phyloP scores from a whole-genome alignment of 768 basidiomycete species.

The Agaricus blazei region DNA sequence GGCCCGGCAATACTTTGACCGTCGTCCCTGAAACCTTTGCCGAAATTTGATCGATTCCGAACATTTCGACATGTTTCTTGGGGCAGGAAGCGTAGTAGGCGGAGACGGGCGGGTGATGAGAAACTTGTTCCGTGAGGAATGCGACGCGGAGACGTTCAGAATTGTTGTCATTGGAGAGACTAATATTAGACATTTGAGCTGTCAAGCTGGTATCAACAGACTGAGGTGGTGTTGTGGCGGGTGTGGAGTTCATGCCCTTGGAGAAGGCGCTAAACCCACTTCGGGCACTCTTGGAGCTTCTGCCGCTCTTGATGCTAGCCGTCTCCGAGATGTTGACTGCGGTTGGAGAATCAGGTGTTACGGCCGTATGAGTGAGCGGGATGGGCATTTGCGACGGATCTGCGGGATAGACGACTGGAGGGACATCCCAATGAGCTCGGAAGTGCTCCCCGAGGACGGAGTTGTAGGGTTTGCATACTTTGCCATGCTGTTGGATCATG shows the following conservation, averaged over 20 bases:
- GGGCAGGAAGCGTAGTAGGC: slow-evolving; percentile 80
- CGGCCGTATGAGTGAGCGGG: slow-evolving; percentile 34
- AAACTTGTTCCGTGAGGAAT: slow-evolving; percentile 90
- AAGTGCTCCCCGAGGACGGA: slow-evolving; percentile 88
- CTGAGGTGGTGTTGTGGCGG: slow-evolving; percentile 44
- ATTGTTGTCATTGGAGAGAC: slow-evolving; percentile 32
- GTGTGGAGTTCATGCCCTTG: slow-evolving; percentile 50
- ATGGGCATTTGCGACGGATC: slow-evolving; percentile 43
- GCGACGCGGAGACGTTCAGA: slow-evolving; percentile 55
- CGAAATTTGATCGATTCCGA: slow-evolving; percentile 88
- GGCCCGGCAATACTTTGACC: slow-evolving; percentile 77
- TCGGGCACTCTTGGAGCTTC: slow-evolving; percentile 54
- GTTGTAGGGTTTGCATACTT: slow-evolving; percentile 92
- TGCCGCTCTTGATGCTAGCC: slow-evolving; percentile 52
- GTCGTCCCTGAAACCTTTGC: slow-evolving; percentile 89
- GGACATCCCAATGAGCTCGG: slow-evolving; percentile 80
- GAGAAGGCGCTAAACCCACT: slow-evolving; percentile 55
- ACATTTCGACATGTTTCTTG: slow-evolving; percentile 60
- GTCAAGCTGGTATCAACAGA: slow-evolving; percentile 36
- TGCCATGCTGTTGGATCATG: slow-evolving; percentile 58
- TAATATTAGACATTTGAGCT: slow-evolving; percentile 59
- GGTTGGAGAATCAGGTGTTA: slow-evolving; percentile 14
- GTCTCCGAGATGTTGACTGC: slow-evolving; percentile 36
- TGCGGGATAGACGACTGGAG: slow-evolving; percentile 50
- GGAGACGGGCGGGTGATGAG: slow-evolving; percentile 95